Conservation (phyloP, 1,284 basidiomycete genomes). For the Boletus mariae region DNA sequence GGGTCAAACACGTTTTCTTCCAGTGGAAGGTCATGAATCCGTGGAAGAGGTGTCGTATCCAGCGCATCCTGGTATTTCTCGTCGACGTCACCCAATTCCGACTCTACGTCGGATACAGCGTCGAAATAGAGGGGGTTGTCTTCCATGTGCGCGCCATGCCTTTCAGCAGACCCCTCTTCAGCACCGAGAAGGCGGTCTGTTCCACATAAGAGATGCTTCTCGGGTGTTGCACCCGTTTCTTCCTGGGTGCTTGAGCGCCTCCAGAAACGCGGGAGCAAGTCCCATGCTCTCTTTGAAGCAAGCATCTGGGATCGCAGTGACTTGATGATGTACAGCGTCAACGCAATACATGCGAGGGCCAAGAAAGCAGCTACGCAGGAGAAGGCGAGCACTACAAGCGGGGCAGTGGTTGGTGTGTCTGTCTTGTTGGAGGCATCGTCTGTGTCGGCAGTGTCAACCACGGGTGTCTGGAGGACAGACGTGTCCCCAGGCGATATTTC, state of each 20-base stretch:
- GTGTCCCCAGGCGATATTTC: not conserved
- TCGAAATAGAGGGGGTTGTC: conserved; percentile 8
- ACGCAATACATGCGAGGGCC: conserved; percentile 35
- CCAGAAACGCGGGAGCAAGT: conserved; percentile 35
- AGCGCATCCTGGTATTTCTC: conserved; percentile 40
- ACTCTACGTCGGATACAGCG: conserved; percentile 19
- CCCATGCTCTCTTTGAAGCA: conserved; percentile 32
- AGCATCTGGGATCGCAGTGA: conserved; percentile 32
- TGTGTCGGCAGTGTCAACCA: not conserved
- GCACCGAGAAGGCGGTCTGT: not conserved
- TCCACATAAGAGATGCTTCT: conserved; percentile 1
- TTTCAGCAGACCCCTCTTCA: conserved; percentile 2
- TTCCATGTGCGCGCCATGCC: not conserved
- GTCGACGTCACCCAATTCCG: conserved; percentile 26
- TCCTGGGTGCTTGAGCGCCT: conserved; percentile 14
- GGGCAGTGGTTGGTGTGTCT: not conserved
- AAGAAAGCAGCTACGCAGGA: conserved; percentile 39
- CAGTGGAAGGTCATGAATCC: conserved; percentile 18
- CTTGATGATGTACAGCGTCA: conserved; percentile 35
- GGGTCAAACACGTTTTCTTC: conserved; percentile 6
- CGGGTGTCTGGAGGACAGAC: not conserved
- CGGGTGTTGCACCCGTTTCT: not conserved
- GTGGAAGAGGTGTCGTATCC: conserved; percentile 25
- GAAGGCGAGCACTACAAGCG: conserved; percentile 34
- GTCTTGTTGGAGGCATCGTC: not conserved